Base-by-base conservation (phyloP, 768 basidiomycete genomes). In the Tylopilus plumbeoviolaceoides region DNA sequence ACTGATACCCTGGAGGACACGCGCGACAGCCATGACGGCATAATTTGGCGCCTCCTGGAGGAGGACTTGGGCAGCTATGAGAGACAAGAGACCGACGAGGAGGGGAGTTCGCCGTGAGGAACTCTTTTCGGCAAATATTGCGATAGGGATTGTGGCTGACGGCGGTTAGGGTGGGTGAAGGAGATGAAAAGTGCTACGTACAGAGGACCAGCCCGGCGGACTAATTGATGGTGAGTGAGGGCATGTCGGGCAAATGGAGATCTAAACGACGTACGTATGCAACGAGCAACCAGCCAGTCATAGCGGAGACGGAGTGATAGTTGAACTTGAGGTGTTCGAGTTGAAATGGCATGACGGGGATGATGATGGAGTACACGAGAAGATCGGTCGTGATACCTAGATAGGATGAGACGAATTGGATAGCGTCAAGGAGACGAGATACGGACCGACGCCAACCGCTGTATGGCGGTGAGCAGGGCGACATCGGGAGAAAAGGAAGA, bases 311-410 rank as follows among this genome's bases (percentile, higher is more conserved):
- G 11, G 67, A 50, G 8, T 63, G 38, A n/a, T 18, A 10, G n/a
- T 10, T 60, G 51, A 79, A 79, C 0, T 73, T 66, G 44, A 84
- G 72, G 6, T 51, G 63, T 58, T 83, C 76, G 21, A 85, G 75
- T 31, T 81, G 82, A 59, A 84, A 85, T 2, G 84, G 83, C 51
- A 84, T 73, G 28, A 84, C 81, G 9, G 84, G 83, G 30, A 84
- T 78, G 51, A 84, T 79, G 25, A 81, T 72, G 5, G 82, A 80
- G 59, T 84, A 85, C 10, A 81, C 78, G n/a, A 84, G 64, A 1
- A 82, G 59, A 62, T 85, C 84, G 1, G 77, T 78, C 4, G 70
- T 70, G 41, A 73, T 70, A 10, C 73, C 72, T 74, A 25, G 36
- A 20, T 10, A 21, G 20, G 20, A 21, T 40, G 39, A 21, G 18